phyloP scores from a whole-genome alignment of 1,284 basidiomycete genomes.

The Vanrija sp. region DNA sequence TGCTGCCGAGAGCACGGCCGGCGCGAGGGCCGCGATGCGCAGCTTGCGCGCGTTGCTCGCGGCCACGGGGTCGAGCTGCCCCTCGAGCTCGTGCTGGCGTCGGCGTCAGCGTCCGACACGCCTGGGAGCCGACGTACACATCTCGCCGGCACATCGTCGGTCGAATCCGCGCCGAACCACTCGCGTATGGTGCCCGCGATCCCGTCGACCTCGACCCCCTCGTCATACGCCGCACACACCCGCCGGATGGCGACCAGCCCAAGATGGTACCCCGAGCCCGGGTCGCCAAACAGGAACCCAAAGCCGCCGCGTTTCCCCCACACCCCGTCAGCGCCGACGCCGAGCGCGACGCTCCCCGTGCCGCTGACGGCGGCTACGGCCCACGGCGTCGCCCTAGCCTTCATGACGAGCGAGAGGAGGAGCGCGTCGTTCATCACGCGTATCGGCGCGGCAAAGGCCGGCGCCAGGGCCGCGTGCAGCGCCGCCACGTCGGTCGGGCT shows the following conservation, averaged over 20 bases:
- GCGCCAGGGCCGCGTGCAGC: slow-evolving; percentile 1
- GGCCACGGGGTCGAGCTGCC: slow-evolving; percentile 8
- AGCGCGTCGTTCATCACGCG: slow-evolving; percentile 16
- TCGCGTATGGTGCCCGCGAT: slow-evolving; percentile 5
- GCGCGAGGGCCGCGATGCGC: slow-evolving; percentile 64
- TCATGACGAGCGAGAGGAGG: slow-evolving; percentile 14
- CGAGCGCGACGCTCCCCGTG: slow-evolving; percentile 16
- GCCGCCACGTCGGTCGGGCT: slow-evolving; percentile 5
- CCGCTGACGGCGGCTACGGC: slow-evolving; percentile 13
- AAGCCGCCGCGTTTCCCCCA: slow-evolving; percentile 16
- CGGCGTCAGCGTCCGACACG: not conserved
- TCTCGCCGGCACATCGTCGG: slow-evolving; percentile 6
- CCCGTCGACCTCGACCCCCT: slow-evolving; percentile 6
- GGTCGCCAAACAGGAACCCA: slow-evolving; percentile 17
- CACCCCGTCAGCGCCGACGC: not conserved
- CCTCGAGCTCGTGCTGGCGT: slow-evolving; percentile 14
- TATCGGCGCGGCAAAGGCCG: not conserved
- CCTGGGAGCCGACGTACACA: slow-evolving; percentile 26
- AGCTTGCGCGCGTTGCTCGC: slow-evolving; percentile 57
- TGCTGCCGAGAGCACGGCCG: slow-evolving; percentile 66
- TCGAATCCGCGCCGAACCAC: slow-evolving; percentile 4
- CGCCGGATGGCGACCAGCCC: slow-evolving; percentile 9
- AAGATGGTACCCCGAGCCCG: slow-evolving; percentile 19
- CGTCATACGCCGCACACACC: slow-evolving; percentile 8
- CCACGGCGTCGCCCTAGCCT: slow-evolving; percentile 31